Base-by-base conservation (phyloP, 164 flowering plant genomes). In the Aristolochia contorta region DNA sequence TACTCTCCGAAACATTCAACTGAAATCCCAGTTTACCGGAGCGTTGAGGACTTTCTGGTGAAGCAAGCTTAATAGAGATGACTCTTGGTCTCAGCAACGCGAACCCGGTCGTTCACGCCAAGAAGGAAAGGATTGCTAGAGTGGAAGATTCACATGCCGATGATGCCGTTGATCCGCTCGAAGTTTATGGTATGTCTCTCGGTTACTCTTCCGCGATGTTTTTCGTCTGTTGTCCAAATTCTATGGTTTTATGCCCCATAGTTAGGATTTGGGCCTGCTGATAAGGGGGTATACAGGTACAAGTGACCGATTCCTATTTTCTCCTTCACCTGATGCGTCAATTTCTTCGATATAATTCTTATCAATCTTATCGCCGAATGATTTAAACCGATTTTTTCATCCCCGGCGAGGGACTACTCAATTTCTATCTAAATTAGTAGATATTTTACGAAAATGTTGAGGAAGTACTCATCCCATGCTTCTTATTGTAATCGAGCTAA, bases 31-130 rank as follows among this genome's bases (percentile, higher is more conserved):
- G 43, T 3, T 0, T 4, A 37, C 10, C 5, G 43, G 43, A 37
- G 43, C 43, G 1, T 8, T 37, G 1, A 37, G 43, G 43, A 4
- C 43, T 37, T 8, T 2, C 43, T 10, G 43, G 43, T 10, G 10
- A 6, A 37, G 43, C 43, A 7, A 10, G 9, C 43, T 37, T 4
- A 37, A 37, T 10, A 12, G 62, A 52, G 49, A 86, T 86, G 92
- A 86, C 92, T 7, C 63, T 86, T 63, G 92, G 92, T 9, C 69
- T 86, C 66, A 78, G 82, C 69, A 86, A 86, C 66, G 87, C 89
- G 24, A 84, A 86, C 52, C 92, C 92, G 3, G 80, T 84, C 55
- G 92, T 86, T 58, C 92, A 86, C 72, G 89, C 89, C 33, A 86
- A 82, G 81, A 84, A 84, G 76, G 87, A 86, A 60, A 73, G 92